phyloP scores from a whole-genome alignment of 345 rosid species.

The Acer negundo region DNA sequence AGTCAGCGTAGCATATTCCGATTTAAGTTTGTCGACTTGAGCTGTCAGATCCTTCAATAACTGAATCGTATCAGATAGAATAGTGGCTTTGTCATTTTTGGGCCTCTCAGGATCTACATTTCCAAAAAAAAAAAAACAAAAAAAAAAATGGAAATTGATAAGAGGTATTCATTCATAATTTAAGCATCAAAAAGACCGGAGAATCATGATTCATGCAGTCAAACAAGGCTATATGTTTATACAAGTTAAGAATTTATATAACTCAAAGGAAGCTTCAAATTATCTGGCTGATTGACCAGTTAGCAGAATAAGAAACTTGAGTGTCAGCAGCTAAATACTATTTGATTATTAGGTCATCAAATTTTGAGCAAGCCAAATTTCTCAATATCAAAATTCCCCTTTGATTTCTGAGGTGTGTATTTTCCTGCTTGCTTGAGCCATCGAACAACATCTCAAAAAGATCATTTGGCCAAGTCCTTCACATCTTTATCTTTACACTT shows the following conservation, averaged over 20 bases:
- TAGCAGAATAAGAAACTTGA: slow-evolving; percentile 5
- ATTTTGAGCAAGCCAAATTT: not conserved
- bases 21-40: slow-evolving; percentile 73
- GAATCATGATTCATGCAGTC: not conserved
- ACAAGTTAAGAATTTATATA: not conserved
- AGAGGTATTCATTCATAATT: not conserved
- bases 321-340: not conserved
- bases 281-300: not conserved
- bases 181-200: not conserved
- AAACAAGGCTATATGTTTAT: not conserved
- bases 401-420: no score
- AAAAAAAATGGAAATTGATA: slow-evolving; percentile 6
- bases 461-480: no score
- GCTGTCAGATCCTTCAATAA: slow-evolving; percentile 81
- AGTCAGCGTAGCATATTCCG: slow-evolving; percentile 57
- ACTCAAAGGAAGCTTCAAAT: not conserved
- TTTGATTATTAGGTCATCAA: not conserved
- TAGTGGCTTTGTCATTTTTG: slow-evolving; percentile 86
- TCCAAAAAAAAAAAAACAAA: slow-evolving; percentile 18
- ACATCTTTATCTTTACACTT: no score
- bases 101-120: slow-evolving; percentile 85
- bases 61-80: slow-evolving; percentile 76
- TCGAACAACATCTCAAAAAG: no score
- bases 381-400: not conserved
- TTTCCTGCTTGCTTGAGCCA: no score